phyloP scores from a whole-genome alignment of 495 filamentous ascomycete genomes.

The Apodospora peruviana region DNA sequence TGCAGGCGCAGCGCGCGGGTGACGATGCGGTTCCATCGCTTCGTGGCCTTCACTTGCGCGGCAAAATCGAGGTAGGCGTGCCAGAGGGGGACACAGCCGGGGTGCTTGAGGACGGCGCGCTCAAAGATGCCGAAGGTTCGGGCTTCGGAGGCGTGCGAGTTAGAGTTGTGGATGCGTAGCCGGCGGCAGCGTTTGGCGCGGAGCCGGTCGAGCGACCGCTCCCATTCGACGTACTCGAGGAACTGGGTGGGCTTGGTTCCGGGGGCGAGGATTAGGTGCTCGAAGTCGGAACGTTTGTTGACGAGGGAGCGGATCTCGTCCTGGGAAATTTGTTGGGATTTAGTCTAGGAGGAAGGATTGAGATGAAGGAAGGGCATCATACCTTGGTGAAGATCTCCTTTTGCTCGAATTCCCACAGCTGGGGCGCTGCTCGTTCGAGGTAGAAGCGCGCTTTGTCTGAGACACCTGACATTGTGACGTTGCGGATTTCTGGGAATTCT shows the following conservation, averaged over 20 bases:
- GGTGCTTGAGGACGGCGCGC: constrained; percentile 79
- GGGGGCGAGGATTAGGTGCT: constrained; percentile 80
- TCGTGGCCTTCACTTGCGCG: constrained; percentile 65
- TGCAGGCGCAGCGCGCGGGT: constrained; percentile 76
- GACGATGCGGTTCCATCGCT: constrained; percentile 72
- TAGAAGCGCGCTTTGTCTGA: constrained; percentile 94
- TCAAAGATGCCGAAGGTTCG: constrained; percentile 86
- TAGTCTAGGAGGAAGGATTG: neutral
- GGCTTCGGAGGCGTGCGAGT: constrained; percentile 61
- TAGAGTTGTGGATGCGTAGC: constrained; percentile 61
- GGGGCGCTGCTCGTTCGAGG: constrained; percentile 83
- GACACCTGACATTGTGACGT: constrained; percentile 62
- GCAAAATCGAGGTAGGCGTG: constrained; percentile 85
- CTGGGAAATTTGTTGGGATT: constrained; percentile 30
- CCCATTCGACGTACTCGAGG: constrained; percentile 81
- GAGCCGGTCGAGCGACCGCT: constrained; percentile 81
- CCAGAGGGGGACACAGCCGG: constrained; percentile 80
- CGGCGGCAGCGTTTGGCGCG: constrained; percentile 76
- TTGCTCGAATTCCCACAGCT: constrained; percentile 80
- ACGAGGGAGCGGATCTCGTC: constrained; percentile 85
- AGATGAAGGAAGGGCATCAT: constrained; percentile 8
- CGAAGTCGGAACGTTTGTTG: constrained; percentile 85
- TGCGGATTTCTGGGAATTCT: neutral
- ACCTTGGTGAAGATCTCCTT: constrained; percentile 85
- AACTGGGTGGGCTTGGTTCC: constrained; percentile 72